A percentile compares a stretch with the other conserved stretches of the same genome.
These are phyloP conservation scores for Fusarium floridanum DNA, from an alignment of 2,329 filamentous ascomycete species.

Conservation along the genomic window DNA sequence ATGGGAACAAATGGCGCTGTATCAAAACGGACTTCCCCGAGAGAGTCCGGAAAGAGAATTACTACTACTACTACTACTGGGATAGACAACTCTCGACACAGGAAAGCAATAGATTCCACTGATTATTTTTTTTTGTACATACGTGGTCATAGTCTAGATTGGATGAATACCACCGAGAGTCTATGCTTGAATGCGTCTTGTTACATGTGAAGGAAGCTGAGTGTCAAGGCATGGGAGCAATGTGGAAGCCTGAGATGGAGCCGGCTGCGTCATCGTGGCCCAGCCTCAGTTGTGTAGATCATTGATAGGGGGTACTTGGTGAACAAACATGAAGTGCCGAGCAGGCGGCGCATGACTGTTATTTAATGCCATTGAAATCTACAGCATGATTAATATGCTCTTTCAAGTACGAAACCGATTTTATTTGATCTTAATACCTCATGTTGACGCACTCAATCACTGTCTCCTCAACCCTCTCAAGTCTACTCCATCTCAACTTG, in stretches of 20 bases:
- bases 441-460: neutral
- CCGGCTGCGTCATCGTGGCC: constrained; percentile 36
- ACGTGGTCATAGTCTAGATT: neutral
- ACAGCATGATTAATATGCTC: rapidly evolving
- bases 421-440: neutral
- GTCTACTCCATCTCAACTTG: constrained; percentile 33
- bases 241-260: neutral
- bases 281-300: constrained; percentile 12
- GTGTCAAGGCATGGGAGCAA: neutral
- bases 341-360: neutral
- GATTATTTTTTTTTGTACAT: constrained; percentile 43
- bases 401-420: rapidly evolving
- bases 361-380: neutral
- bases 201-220: neutral
- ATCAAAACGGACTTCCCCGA: constrained; percentile 41
- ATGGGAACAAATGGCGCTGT: constrained; percentile 40
- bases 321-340: neutral
- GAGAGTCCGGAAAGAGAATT: constrained; percentile 32
- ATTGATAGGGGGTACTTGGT: constrained; percentile 23
- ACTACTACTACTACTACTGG: constrained; percentile 35
- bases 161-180: constrained; percentile 1
- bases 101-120: constrained; percentile 50
- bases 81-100: constrained; percentile 48
- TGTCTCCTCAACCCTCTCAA: neutral
- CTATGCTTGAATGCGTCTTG: neutral